Percentiles rank a stretch among this genome's conserved stretches.
These are phyloP conservation scores for Citrus unshiu DNA, from an alignment of 345 rosid species.

Conservation along the genomic window DNA sequence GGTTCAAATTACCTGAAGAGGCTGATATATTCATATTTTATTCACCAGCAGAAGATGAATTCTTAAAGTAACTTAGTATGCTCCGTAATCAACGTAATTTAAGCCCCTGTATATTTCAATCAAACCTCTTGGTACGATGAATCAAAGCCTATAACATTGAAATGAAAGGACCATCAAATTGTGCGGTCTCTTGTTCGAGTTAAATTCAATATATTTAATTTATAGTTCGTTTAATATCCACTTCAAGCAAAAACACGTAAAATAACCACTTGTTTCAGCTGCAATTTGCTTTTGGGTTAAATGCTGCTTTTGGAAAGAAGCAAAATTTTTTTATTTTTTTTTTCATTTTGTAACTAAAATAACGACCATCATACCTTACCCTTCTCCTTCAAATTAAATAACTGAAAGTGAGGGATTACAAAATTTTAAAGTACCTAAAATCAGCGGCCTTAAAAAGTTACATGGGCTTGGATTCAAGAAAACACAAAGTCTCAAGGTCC, in stretches of 20 bases:
- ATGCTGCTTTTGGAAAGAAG: background rate
- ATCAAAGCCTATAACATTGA: background rate
- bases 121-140: background rate
- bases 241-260: background rate
- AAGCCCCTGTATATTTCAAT: background rate
- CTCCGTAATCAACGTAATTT: background rate
- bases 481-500: constrained; percentile 10
- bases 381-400: background rate
- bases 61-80: background rate
- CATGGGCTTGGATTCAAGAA: constrained; percentile 26
- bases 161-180: background rate
- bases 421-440: background rate
- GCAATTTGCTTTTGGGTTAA: background rate
- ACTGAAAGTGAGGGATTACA: background rate
- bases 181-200: too few relatives aligned
- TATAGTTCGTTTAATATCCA: background rate
- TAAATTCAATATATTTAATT: too few relatives aligned
- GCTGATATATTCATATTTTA: constrained; percentile 31
- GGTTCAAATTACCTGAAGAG: constrained; percentile 40
- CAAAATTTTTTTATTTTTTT: background rate
- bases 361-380: constrained; percentile 15
- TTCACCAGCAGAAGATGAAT: constrained; percentile 6
- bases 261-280: too few relatives aligned
- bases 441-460: background rate
- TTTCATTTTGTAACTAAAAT: constrained; percentile 6